These are phyloP conservation scores for Solanum pimpinellifolium DNA, from an alignment of 257 asterid genomes.

Conservation along the genomic window DNA sequence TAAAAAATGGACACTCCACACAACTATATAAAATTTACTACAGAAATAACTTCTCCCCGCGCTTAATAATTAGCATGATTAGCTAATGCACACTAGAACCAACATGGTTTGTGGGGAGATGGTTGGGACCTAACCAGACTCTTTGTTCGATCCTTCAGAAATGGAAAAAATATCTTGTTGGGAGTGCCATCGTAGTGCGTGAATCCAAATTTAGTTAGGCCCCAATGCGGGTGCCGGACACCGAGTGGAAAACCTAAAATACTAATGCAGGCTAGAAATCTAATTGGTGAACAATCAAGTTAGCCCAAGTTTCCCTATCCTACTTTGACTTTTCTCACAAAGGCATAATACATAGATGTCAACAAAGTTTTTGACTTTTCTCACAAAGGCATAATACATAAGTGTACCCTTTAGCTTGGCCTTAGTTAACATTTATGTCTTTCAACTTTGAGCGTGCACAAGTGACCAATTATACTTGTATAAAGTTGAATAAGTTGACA, in stretches of 20 bases:
- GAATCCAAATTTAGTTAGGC: not conserved
- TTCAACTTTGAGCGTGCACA: not conserved
- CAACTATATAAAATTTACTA: not conserved
- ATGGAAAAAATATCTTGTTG: not conserved
- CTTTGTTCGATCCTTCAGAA: not conserved
- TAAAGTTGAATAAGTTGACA: not conserved
- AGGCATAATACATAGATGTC: not conserved
- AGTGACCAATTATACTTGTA: too few relatives aligned
- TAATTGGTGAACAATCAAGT: not conserved
- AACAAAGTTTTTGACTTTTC: not conserved
- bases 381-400: not conserved
- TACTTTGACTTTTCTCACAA: not conserved
- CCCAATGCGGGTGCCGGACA: not conserved
- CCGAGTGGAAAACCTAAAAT: not conserved
- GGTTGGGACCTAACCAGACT: not conserved
- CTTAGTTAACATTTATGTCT: not conserved
- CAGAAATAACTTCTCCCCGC: not conserved
- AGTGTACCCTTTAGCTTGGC: not conserved
- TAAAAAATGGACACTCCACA: not conserved
- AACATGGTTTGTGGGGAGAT: not conserved
- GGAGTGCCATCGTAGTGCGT: not conserved
- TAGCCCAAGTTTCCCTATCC: not conserved
- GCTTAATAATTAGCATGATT: not conserved
- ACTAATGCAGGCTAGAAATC: not conserved
- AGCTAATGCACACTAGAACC: not conserved